Evolutionary conservation across 257 asterid genomes (phyloP).

Genomic region (Cynanchum wilfordii): DNA sequence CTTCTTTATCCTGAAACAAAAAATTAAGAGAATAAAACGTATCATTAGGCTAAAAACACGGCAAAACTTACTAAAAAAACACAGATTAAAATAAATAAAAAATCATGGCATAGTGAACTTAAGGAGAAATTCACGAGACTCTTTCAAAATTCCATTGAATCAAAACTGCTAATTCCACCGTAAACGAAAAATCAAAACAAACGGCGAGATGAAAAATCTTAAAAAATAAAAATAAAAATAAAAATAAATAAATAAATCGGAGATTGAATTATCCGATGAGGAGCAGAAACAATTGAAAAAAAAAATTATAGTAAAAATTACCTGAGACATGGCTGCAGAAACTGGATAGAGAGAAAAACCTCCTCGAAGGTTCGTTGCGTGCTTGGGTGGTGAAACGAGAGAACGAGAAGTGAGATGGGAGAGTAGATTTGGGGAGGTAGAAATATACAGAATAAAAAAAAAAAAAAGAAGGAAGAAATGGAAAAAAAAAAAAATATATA

Average conservation of each 20-base stretch:
- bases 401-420: conserved; percentile 16
- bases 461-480: not conserved
- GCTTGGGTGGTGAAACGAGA: conserved; percentile 6
- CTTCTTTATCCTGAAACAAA: conserved; percentile 19
- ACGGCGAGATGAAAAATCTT: not conserved
- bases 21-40: not conserved
- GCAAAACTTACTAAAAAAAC: not conserved
- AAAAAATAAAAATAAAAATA: too few species aligned
- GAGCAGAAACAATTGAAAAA: not conserved
- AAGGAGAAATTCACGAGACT: not conserved
- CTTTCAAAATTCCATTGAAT: not conserved
- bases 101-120: not conserved
- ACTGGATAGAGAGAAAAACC: not conserved
- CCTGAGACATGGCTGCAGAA: conserved; percentile 42
- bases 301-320: not conserved
- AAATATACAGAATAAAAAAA: not conserved
- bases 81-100: not conserved
- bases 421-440: conserved; percentile 4
- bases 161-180: conserved; percentile 3
- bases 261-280: not conserved
- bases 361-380: conserved; percentile 17
- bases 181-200: not conserved
- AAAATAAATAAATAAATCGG: not conserved
- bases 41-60: not conserved
- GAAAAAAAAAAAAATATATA: not conserved